Conservation (phyloP, 352 stramenopile species). For the Phytophthora colocasiae region DNA sequence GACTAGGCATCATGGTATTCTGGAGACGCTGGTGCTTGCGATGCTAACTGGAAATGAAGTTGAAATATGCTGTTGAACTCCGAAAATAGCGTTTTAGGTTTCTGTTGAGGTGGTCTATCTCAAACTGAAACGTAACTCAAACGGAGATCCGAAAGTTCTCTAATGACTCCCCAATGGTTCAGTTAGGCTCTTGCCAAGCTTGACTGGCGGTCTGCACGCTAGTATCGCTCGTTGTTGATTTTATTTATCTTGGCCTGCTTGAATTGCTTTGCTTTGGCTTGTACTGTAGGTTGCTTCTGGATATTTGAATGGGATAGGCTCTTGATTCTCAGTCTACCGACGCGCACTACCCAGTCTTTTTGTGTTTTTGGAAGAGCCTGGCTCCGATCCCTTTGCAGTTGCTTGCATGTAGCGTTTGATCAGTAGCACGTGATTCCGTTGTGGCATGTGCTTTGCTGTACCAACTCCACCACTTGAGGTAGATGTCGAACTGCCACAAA, state of each 20-base stretch:
- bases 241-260: background rate
- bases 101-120: too few species aligned
- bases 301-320: too few species aligned
- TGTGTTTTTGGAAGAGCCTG: slow-evolving; percentile 13
- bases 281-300: too few species aligned
- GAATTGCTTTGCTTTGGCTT: background rate
- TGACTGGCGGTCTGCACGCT: background rate
- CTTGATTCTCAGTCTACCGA: slow-evolving; percentile 18
- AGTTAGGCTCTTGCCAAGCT: background rate
- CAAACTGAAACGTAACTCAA: too few species aligned
- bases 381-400: slow-evolving; percentile 30
- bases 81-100: too few species aligned
- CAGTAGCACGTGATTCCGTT: slow-evolving; percentile 58
- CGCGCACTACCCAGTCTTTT: slow-evolving; percentile 21
- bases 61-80: too few species aligned
- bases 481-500: slow-evolving; percentile 32
- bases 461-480: slow-evolving; percentile 38
- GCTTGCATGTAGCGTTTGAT: slow-evolving; percentile 63
- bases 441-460: slow-evolving; percentile 67
- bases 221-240: background rate
- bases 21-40: too few species aligned
- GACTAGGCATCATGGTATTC: too few species aligned
- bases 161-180: background rate
- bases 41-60: too few species aligned
- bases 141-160: too few species aligned